These are phyloP conservation scores for Aspergillus aculeatus DNA, from an alignment of 2,329 filamentous ascomycete species.

Conservation along the genomic window DNA sequence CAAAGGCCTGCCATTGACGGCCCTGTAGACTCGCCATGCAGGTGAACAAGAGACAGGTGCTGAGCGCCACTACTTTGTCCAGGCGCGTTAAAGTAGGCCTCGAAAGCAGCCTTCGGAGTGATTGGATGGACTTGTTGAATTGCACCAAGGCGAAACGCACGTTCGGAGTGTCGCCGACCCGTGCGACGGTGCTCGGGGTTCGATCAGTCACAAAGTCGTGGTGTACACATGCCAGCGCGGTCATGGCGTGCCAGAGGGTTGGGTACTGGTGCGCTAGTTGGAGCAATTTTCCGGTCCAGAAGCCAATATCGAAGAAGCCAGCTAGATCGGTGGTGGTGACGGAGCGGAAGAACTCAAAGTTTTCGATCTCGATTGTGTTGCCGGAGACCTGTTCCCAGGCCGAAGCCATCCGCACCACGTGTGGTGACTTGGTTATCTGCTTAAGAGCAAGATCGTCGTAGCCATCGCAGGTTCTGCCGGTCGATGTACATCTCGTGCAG, in stretches of 20 bases:
- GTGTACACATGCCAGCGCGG: slow-evolving; percentile 6
- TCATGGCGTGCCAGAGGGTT: slow-evolving; percentile 6
- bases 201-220: background rate
- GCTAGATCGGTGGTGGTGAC: background rate
- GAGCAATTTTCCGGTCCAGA: background rate
- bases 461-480: slow-evolving; percentile 7
- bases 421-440: background rate
- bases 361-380: background rate
- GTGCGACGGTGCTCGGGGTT: background rate
- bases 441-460: background rate
- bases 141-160: background rate
- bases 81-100: background rate
- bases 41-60: slow-evolving; percentile 5
- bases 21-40: slow-evolving; percentile 5
- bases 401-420: background rate
- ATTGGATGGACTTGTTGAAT: slow-evolving; percentile 3
- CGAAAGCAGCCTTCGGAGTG: background rate
- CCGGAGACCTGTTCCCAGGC: background rate
- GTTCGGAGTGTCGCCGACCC: background rate
- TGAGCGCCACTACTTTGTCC: slow-evolving; percentile 2
- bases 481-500: slow-evolving; percentile 4
- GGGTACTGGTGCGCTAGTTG: slow-evolving; percentile 5
- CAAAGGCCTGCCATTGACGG: slow-evolving; percentile 4
- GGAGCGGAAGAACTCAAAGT: slow-evolving; percentile 1
- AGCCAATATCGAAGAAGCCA: background rate